Conservation (phyloP, 2,329 filamentous ascomycete species). For the Calonectria fujianensis region DNA sequence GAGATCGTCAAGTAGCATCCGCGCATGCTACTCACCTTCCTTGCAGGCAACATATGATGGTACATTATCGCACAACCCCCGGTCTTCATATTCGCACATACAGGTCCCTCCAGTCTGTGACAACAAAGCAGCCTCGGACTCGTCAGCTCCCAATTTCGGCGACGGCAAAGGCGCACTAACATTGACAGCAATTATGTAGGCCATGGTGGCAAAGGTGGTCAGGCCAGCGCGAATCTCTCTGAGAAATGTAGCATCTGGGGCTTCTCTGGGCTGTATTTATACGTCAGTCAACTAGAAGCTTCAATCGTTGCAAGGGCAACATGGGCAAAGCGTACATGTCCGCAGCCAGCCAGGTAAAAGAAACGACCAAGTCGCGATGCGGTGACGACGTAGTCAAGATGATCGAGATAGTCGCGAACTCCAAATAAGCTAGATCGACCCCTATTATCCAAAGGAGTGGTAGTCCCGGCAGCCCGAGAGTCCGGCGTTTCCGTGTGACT, state of each 20-base stretch:
- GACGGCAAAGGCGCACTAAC: slow-evolving; percentile 59
- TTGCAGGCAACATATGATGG: slow-evolving; percentile 67
- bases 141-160: neutral
- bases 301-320: slow-evolving; percentile 26
- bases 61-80: slow-evolving; percentile 69
- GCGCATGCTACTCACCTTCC: slow-evolving; percentile 61
- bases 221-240: slow-evolving; percentile 86
- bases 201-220: slow-evolving; percentile 88
- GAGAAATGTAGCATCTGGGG: slow-evolving; percentile 82
- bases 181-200: slow-evolving; percentile 88
- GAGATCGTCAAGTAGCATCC: neutral
- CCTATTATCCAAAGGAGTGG: slow-evolving; percentile 16
- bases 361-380: slow-evolving; percentile 72
- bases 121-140: slow-evolving; percentile 79
- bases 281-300: neutral
- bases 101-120: slow-evolving; percentile 87
- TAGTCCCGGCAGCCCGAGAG: neutral
- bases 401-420: slow-evolving; percentile 61
- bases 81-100: slow-evolving; percentile 71
- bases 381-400: slow-evolving; percentile 61
- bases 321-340: slow-evolving; percentile 73
- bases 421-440: slow-evolving; percentile 57
- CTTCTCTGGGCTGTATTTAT: slow-evolving; percentile 75
- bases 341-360: slow-evolving; percentile 80
- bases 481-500: slow-evolving; percentile 41